Base-by-base conservation (phyloP, 805 yeast species). In the Zygosaccharomyces kombuchaensis region DNA sequence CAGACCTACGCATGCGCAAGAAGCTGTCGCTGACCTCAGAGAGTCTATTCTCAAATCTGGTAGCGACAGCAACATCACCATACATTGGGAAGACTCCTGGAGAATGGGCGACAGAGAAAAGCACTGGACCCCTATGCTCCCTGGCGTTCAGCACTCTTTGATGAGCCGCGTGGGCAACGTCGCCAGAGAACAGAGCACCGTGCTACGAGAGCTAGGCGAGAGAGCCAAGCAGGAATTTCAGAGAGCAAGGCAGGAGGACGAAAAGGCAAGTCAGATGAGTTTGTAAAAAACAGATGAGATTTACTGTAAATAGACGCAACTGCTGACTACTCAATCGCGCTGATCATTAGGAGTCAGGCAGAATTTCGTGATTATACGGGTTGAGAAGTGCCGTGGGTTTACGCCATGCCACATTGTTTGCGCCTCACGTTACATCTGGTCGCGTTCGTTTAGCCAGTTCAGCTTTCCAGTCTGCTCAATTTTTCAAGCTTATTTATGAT, bases 1-100 rank as follows among this genome's bases (percentile, higher is more conserved):
- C 71, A 78, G 96, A 60, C 97, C 97, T 21, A 81, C 93, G 0
- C 87, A 83, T 67, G 74, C 95, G 9, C 96, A 87, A 65, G 97
- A 90, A 65, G 85, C 96, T 1, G 88, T 87, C 23, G 87, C 96
- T 5, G 98, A 90, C 67, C 69, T 90, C 53, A 55, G 57, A 21
- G 68, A 66, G 38, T 58, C 66, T 2, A 41, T 65, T 26, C 23
- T 46, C 12, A 56, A 58, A 40, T 50, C 63, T 3, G 36, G 30
- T 23, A 46, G 39, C 27, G 30, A 45, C 13, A 34, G 50, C 40
- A 35, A 52, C 45, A 71, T 82, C 31, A 76, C 70, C 36, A 71
- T 88, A 19, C 75, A 72, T 56, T 90, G 98, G 98, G 96, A 88
- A 57, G 80, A 81, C 54, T 71, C 78, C 43, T 89, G 95, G 95